phyloP scores from a whole-genome alignment of 2,329 filamentous ascomycete species.

The Pestalotiopsis sp. region DNA sequence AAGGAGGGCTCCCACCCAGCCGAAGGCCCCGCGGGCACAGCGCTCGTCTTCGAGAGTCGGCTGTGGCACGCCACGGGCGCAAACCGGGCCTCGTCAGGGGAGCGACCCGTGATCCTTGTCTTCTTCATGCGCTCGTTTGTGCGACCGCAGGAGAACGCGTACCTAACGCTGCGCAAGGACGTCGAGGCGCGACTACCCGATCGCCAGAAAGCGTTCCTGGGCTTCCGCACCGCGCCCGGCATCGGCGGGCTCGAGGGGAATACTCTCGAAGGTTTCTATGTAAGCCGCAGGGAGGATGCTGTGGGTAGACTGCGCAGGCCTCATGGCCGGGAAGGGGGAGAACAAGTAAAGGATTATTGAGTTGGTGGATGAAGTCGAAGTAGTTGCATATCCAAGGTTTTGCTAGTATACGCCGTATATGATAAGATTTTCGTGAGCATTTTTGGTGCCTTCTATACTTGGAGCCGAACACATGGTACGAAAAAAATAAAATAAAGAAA shows the following conservation, averaged over 20 bases:
- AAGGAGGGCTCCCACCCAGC: constrained; percentile 24
- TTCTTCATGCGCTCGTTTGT: constrained; percentile 33
- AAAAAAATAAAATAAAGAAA: too few relatives aligned
- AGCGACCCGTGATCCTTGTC: constrained; percentile 12
- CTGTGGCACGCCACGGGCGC: constrained; percentile 32
- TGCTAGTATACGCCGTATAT: too few relatives aligned
- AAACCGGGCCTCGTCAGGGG: constrained; percentile 17
- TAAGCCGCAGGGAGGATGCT: not conserved
- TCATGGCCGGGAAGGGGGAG: not conserved
- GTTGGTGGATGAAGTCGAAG: too few relatives aligned
- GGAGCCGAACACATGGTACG: too few relatives aligned
- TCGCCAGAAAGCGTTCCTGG: constrained; percentile 23
- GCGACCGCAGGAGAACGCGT: constrained; percentile 31
- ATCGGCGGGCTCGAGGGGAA: not conserved
- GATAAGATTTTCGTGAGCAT: too few relatives aligned
- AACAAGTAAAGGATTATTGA: not conserved
- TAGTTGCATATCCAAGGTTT: too few relatives aligned
- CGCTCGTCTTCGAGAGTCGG: constrained; percentile 29
- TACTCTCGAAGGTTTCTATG: not conserved
- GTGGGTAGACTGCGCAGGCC: not conserved
- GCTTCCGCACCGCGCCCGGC: constrained; percentile 9
- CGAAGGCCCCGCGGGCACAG: constrained; percentile 27
- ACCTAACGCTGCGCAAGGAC: constrained; percentile 28
- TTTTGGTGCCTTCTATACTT: too few relatives aligned
- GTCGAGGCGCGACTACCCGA: constrained; percentile 28